These are phyloP conservation scores for Trichophyton rubrum DNA, from an alignment of 2,329 filamentous ascomycete genomes.

Conservation along the genomic window DNA sequence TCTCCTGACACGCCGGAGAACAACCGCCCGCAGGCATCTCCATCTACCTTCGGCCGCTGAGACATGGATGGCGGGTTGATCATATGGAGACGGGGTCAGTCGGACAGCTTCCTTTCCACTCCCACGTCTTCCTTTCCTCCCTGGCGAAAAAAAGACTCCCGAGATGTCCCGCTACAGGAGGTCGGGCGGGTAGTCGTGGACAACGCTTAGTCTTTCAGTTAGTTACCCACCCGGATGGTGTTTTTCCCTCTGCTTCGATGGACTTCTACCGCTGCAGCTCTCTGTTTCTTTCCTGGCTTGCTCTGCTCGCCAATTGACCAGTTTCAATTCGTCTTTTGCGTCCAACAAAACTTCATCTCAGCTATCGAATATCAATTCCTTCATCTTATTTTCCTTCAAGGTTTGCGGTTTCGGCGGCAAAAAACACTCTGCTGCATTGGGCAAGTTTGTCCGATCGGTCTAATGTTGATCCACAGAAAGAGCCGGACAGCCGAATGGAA, in stretches of 20 bases:
- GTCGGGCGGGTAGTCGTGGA: background rate
- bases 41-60: background rate
- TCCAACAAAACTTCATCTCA: no score
- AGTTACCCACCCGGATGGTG: background rate
- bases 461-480: background rate
- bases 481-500: background rate
- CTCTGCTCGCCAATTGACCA: background rate
- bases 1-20: background rate
- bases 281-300: background rate
- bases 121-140: background rate
- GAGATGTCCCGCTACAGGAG: background rate
- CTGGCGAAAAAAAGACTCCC: background rate
- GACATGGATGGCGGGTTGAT: background rate
- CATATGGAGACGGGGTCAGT: background rate
- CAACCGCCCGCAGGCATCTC: background rate
- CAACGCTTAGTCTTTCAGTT: background rate
- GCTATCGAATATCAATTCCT: no score
- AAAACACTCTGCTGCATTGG: constrained; percentile 3
- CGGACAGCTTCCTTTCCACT: background rate
- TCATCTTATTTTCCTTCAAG: background rate
- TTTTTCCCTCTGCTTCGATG: background rate
- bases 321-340: background rate
- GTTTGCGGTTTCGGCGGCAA: background rate
- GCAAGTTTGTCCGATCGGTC: background rate
- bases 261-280: background rate